Evolutionary conservation across 2,329 filamentous ascomycete genomes (phyloP).

Genomic region (Trichoderma cornu-damae): DNA sequence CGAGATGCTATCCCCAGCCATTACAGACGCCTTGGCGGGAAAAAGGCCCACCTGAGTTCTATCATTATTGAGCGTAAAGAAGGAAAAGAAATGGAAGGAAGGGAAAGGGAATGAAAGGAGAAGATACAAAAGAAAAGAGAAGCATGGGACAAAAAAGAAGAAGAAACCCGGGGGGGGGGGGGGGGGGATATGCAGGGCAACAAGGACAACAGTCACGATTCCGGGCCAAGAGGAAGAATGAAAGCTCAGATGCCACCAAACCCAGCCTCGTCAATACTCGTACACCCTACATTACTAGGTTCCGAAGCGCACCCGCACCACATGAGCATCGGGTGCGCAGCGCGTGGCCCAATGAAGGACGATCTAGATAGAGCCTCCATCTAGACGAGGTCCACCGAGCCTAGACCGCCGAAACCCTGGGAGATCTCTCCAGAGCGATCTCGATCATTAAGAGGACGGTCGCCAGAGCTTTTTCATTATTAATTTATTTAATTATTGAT

Average conservation of each 20-base stretch:
- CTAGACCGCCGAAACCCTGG: not conserved
- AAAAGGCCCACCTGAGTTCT: not conserved
- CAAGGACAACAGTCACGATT: not conserved
- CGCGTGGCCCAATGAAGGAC: not conserved
- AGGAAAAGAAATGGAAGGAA: not conserved
- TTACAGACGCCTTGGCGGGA: no score
- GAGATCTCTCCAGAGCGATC: constrained; percentile 2
- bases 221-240: not conserved
- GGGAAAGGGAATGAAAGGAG: not conserved
- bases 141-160: not conserved
- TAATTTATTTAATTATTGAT: no score
- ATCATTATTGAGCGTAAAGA: not conserved
- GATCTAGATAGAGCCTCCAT: not conserved
- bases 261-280: no score
- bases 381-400: not conserved
- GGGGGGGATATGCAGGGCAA: no score
- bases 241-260: not conserved
- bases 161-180: no score
- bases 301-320: constrained; percentile 5
- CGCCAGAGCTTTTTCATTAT: not conserved
- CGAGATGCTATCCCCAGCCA: not conserved
- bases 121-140: not conserved
- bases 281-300: not conserved
- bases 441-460: constrained; percentile 7
- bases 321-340: constrained; percentile 12